phyloP scores from a whole-genome alignment of 495 filamentous ascomycete species.

The Penicillium waksmanii region DNA sequence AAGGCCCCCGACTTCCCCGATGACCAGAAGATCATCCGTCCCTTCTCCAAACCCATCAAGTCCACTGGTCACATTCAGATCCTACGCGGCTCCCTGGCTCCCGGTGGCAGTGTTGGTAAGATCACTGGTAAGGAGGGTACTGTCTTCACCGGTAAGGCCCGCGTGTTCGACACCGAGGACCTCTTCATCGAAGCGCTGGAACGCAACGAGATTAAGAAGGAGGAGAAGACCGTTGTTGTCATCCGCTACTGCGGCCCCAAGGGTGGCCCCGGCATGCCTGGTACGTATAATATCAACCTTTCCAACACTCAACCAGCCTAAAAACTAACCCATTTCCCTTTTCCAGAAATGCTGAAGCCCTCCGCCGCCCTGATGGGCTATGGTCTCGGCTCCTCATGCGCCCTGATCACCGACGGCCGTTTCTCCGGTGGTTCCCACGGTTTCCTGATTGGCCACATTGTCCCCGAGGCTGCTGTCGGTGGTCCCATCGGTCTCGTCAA shows the following conservation, averaged over 20 bases:
- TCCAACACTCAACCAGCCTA: not conserved
- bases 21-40: conserved; percentile 90
- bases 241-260: conserved; percentile 97
- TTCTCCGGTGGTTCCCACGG: conserved; percentile 56
- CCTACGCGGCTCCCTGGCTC: conserved; percentile 85
- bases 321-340: not conserved
- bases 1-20: conserved; percentile 75
- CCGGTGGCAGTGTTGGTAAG: conserved; percentile 92
- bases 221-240: conserved; percentile 95
- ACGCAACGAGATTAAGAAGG: conserved; percentile 84
- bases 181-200: conserved; percentile 78
- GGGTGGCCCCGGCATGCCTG: conserved; percentile 94
- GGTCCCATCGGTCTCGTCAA: conserved; percentile 59
- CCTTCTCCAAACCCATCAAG: conserved; percentile 91
- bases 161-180: conserved; percentile 84
- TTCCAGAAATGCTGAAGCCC: conserved; percentile 80
- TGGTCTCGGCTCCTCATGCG: conserved; percentile 69
- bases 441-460: conserved; percentile 59
- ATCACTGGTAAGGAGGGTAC: conserved; percentile 98
- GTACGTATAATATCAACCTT: conserved; percentile 33
- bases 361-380: conserved; percentile 92
- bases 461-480: conserved; percentile 60
- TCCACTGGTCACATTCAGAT: conserved; percentile 95
- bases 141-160: conserved; percentile 84
- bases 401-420: conserved; percentile 51